A percentile compares a stretch with the other conserved stretches of the same genome.
These are phyloP conservation scores for Dactylellina parvicollis DNA, from an alignment of 2,329 filamentous ascomycete species.

Conservation along the genomic window DNA sequence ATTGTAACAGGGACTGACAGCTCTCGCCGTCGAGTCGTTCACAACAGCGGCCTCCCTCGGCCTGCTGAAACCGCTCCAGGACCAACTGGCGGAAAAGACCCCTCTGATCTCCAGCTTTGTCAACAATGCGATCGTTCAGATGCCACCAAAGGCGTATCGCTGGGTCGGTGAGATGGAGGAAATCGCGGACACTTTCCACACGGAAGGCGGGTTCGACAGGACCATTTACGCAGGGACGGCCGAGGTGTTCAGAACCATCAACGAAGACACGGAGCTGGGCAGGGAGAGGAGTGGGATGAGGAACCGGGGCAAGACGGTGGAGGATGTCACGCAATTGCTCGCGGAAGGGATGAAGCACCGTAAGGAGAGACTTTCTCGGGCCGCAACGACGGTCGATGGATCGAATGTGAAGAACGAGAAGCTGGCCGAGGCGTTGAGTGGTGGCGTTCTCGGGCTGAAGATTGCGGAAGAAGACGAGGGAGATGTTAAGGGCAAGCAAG, in stretches of 20 bases:
- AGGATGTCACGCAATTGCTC: slow-evolving; percentile 48
- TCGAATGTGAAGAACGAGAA: slow-evolving; percentile 20
- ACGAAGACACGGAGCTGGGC: slow-evolving; percentile 45
- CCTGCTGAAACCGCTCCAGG: slow-evolving; percentile 69
- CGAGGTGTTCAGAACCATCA: slow-evolving; percentile 52
- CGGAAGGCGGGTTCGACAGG: slow-evolving; percentile 65
- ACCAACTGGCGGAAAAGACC: slow-evolving; percentile 66
- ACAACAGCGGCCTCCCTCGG: slow-evolving; percentile 73
- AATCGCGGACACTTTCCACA: slow-evolving; percentile 74
- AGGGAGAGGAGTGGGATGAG: slow-evolving; percentile 47
- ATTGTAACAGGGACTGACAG: slow-evolving; percentile 67
- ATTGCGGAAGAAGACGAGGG: slow-evolving; percentile 34
- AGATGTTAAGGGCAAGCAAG: slow-evolving; percentile 25
- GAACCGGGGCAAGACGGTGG: slow-evolving; percentile 49
- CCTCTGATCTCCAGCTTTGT: slow-evolving; percentile 65
- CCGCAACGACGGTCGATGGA: slow-evolving; percentile 29
- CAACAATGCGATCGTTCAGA: slow-evolving; percentile 67
- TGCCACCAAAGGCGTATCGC: slow-evolving; percentile 79
- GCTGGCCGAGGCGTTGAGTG: slow-evolving; percentile 28
- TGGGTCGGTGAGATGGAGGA: slow-evolving; percentile 83
- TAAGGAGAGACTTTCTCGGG: slow-evolving; percentile 49
- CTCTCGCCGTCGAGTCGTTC: slow-evolving; percentile 75
- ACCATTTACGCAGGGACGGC: slow-evolving; percentile 42
- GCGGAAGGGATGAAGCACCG: slow-evolving; percentile 52
- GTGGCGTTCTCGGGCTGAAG: slow-evolving; percentile 14